These are phyloP conservation scores for Cystobasidiaceae sp. DNA, from an alignment of 1,284 basidiomycete genomes.

Conservation along the genomic window DNA sequence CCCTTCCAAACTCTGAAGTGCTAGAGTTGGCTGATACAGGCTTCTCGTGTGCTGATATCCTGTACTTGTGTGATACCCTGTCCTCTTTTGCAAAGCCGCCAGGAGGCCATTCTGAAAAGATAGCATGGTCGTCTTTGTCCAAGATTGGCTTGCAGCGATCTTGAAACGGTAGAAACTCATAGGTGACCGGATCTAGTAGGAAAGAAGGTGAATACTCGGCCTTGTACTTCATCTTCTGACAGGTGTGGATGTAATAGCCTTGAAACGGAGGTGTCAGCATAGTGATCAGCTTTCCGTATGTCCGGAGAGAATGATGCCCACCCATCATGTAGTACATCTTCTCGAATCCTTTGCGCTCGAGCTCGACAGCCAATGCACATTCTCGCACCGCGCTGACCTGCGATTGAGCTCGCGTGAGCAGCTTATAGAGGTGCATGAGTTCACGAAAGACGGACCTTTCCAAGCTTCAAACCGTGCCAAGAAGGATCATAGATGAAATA, in stretches of 20 bases:
- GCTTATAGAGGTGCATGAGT: neutral
- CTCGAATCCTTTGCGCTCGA: conserved; percentile 64
- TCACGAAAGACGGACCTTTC: conserved; percentile 59
- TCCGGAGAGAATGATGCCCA: conserved; percentile 46
- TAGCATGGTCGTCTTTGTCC: conserved; percentile 61
- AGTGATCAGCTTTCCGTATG: neutral
- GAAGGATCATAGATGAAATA: conserved; percentile 88
- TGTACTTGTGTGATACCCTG: too few relatives aligned
- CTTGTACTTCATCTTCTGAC: conserved; percentile 95
- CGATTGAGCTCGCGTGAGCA: conserved; percentile 13
- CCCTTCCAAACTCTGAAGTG: too few relatives aligned
- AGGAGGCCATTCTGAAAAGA: conserved; percentile 50
- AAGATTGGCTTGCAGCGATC: conserved; percentile 56
- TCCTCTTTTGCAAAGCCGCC: too few relatives aligned
- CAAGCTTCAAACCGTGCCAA: conserved; percentile 70
- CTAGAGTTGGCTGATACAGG: too few relatives aligned
- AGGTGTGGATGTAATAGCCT: conserved; percentile 90
- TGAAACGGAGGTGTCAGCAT: neutral
- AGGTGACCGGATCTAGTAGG: conserved; percentile 81
- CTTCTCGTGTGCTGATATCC: too few relatives aligned
- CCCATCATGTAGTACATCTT: conserved; percentile 84
- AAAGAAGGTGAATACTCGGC: conserved; percentile 83
- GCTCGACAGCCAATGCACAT: conserved; percentile 47
- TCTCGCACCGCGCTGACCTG: conserved; percentile 80
- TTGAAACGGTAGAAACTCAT: conserved; percentile 66